phyloP scores from a whole-genome alignment of 164 flowering plant genomes.

The Tetracentron sinense region DNA sequence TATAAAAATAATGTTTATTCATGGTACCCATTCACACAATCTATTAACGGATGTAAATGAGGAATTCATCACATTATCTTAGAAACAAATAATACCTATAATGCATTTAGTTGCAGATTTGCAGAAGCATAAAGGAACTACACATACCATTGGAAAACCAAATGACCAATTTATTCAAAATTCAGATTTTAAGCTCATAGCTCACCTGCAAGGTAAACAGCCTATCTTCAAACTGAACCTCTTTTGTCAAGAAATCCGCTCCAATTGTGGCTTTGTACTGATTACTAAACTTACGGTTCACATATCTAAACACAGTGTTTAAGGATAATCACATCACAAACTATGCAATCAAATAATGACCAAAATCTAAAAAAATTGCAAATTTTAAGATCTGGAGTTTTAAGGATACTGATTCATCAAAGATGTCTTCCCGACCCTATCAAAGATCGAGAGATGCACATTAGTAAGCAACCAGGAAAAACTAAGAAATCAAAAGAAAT shows the following conservation, averaged over 20 bases:
- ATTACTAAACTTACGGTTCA: conserved; percentile 26
- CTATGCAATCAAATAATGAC: neutral
- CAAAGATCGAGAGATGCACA: conserved; percentile 9
- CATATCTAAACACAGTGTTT: conserved; percentile 15
- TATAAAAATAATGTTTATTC: too few species aligned
- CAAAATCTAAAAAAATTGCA: neutral
- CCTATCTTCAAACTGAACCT: conserved; percentile 51
- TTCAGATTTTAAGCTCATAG: neutral
- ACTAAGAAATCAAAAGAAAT: too few species aligned
- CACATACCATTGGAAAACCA: neutral
- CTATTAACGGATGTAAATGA: too few species aligned
- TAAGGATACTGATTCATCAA: conserved; percentile 77
- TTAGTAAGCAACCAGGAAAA: neutral
- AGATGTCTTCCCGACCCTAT: conserved; percentile 87
- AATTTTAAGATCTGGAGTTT: neutral
- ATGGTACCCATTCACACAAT: too few species aligned
- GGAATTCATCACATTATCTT: too few species aligned
- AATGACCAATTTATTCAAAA: neutral
- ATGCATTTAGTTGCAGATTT: neutral
- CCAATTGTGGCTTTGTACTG: conserved; percentile 50
- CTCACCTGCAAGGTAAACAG: conserved; percentile 27
- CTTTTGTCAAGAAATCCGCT: conserved; percentile 66
- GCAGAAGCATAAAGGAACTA: neutral
- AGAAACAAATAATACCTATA: neutral
- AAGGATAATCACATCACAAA: neutral